Base-by-base conservation (phyloP, 2,329 filamentous ascomycete genomes). In the Conoideocrella luteorostrata region DNA sequence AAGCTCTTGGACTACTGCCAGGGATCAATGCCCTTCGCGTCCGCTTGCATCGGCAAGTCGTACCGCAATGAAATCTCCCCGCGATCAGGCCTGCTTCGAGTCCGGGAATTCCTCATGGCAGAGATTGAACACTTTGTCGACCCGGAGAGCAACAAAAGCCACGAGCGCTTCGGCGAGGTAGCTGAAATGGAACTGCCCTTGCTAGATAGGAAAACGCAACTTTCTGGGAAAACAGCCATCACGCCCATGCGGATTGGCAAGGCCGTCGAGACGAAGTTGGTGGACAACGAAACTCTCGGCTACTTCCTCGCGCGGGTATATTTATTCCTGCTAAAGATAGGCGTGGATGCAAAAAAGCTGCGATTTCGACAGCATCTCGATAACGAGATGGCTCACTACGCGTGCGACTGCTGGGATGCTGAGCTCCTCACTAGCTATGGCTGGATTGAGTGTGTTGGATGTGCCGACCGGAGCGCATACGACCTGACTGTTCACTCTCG, bases 101-200 rank as follows among this genome's bases (percentile, higher is more conserved):
- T 98, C 33, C 87, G 93, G 56, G 93, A 98, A 66, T 97, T 98
- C 70, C 70, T 96, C 56, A 97, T 98, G 93, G 93, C 91, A 20
- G 93, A 98, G 69, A 95, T 98, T 56, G 93, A 98, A 72, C 93
- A 98, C 67, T 98, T 88, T 61, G 93, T 98, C 53, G 93, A 98
- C 59, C 93, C 93, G 10, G 75, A 93, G 59, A 82, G 88, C 60
- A 88, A 88, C 68, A 98, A 98, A 80, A 94, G 93, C 70, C 93
- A 98, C 65, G 69, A 77, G 41, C 85, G 90, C 45, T 98, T 98
- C 68, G 68, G 80, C 36, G 87, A 95, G 57, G 83, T 98, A 47
- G 83, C 88, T 59, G 73, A 95, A 54, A 69, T 93, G 37, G 84
- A 95, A 70, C 76, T 98, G 46, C 78, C 84, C 43, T 79, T 98